Base-by-base conservation (phyloP, 805 yeast genomes). In the Ogataea zsoltii region DNA sequence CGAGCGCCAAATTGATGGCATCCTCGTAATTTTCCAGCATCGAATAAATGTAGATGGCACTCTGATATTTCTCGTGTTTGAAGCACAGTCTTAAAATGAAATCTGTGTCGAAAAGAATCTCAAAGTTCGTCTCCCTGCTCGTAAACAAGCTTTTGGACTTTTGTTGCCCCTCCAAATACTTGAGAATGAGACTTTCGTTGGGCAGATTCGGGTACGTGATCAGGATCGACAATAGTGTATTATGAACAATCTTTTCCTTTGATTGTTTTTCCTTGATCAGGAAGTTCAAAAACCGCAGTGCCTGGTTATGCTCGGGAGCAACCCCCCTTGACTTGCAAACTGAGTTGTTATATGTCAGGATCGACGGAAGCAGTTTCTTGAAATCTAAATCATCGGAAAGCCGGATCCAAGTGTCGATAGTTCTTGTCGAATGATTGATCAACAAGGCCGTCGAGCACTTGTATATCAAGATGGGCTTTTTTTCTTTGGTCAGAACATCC, bases 391-490 rank as follows among this genome's bases (percentile, higher is more conserved):
- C 56, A 19, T 66, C 67, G 0, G 72, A 57, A 34, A 83, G 61
- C 41, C 82, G 75, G 57, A 87, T 75, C 97, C 97, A 94, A 0
- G 87, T 73, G 41, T 83, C 85, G 2, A 88, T 80, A 0, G 96
- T 88, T 11, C 73, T 75, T 23, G 69, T 70, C 0, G 99, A 91
- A 12, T 76, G 66, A 54, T 87, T 86, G 2, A 81, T 70, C 41
- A 94, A 62, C 31, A 94, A 63, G 0, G 82, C 82, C 0, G 85
- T 81, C 0, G 97, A 75, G 48, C 82, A 81, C 49, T 77, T 76
- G 66, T 89, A 88, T 4, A 86, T 75, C 7, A 79, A 59, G 0
- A 66, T 60, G 0, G 74, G 67, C 33, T 76, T 75, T 33, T 74
- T 72, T 34, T 77, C 71, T 31, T 72, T 68, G n/a, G 80, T 56